Evolutionary conservation across 2,329 filamentous ascomycete genomes (phyloP), one percentile per base, ranked within the genome.

Genomic region (Paramyrothecium sp.): DNA sequence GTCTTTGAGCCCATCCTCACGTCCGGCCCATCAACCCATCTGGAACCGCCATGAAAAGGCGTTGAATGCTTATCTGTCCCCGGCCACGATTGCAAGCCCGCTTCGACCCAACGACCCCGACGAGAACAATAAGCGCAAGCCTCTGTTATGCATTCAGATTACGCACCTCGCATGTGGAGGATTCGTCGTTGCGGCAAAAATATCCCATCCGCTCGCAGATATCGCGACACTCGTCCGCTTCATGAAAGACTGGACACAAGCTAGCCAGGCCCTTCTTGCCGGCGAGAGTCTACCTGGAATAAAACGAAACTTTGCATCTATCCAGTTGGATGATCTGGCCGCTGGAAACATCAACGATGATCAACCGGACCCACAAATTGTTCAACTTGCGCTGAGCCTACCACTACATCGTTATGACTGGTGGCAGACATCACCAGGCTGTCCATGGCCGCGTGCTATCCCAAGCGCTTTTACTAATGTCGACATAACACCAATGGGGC

Each of bases 361-460:
- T 3, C 2, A 33, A 2, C 53, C 63, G 7, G 58, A 67, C 11
- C 1, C 19, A 3, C 4, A 16, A 1, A 48, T 65, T 2, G 22
- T 64, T 0, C 5, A 57, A 8, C 51, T 53, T n/a, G 58, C 57
- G 1, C 44, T 20, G n/a, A 34, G 11, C 7, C 19, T 68, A 8
- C 60, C 65, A 3, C 44, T 68, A 53, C 61, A 68, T 20, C 57
- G 65, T 26, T 67, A 61, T 26, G 66, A 68, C 47, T 68, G 66
- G 65, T 68, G 66, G 66, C 49, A 54, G 17, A 48, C 60, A 3
- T 48, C 55, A 0, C 19, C 47, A 3, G 33, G 49, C 1, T 58
- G 58, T 13, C 63, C 64, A 7, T 65, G 63, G 61, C 57, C 63
- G 1, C 48, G 55, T 1, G 26, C 46, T 2, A 46, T 61, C 0